These are phyloP conservation scores for Centaurea solstitialis DNA, from an alignment of 129 eudicot species.

Conservation along the genomic window DNA sequence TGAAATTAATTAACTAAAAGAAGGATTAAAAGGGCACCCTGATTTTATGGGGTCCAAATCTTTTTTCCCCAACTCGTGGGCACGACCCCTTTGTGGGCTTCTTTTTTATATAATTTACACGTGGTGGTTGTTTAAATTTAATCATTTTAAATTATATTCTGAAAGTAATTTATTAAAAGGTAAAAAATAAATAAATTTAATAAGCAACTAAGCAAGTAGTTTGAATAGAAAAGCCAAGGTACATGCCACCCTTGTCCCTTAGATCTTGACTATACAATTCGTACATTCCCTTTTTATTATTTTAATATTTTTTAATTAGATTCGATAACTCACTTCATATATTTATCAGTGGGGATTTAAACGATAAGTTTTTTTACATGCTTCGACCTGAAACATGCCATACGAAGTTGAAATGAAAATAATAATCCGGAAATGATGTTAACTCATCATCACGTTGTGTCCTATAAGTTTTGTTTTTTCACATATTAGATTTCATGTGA, in stretches of 20 bases:
- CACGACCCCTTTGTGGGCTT: conserved; percentile 28
- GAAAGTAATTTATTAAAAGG: conserved; percentile 5
- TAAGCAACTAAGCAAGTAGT: conserved; percentile 20
- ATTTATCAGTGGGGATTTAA: not conserved
- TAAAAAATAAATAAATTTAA: not conserved
- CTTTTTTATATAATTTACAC: conserved; percentile 21
- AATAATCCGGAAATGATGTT: not conserved
- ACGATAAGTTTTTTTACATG: not conserved
- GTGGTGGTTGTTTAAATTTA: conserved; percentile 15
- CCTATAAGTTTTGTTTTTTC: not conserved
- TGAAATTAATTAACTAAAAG: not conserved
- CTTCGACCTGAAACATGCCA: not conserved
- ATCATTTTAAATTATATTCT: not conserved
- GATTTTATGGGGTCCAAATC: conserved; percentile 40
- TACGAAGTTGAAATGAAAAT: not conserved
- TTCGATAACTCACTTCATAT: not conserved
- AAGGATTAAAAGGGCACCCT: conserved; percentile 13
- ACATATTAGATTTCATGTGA: not conserved
- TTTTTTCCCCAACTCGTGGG: conserved; percentile 29
- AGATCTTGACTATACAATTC: conserved; percentile 32
- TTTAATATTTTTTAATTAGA: not conserved
- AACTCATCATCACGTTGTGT: not conserved
- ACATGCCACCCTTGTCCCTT: conserved; percentile 39
- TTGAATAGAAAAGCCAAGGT: conserved; percentile 36
- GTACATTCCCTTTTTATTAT: conserved; percentile 15